Evolutionary conservation across 163 green algal genomes (phyloP).

Genomic region (Chlorella variabilis): DNA sequence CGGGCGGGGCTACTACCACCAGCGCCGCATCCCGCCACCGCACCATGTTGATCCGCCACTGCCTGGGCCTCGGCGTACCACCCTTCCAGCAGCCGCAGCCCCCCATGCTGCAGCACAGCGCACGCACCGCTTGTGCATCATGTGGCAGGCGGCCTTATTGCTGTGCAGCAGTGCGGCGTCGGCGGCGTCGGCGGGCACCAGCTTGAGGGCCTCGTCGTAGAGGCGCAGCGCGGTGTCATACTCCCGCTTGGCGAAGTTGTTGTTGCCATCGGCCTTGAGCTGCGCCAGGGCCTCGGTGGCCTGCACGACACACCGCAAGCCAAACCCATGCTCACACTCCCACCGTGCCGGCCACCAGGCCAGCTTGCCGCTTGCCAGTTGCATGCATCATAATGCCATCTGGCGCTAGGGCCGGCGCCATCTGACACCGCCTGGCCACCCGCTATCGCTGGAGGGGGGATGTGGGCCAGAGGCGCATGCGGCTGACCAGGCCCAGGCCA

Average conservation of each 20-base stretch:
- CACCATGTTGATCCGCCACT: too few species aligned
- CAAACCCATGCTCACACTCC: neutral
- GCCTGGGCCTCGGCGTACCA: too few species aligned
- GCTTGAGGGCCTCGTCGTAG: conserved; percentile 80
- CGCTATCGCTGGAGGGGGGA: too few species aligned
- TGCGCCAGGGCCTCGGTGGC: conserved; percentile 32
- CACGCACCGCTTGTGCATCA: conserved; percentile 74
- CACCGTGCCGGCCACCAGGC: too few species aligned
- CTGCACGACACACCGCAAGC: neutral
- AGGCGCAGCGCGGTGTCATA: conserved; percentile 70
- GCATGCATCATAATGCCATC: too few species aligned
- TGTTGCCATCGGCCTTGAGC: conserved; percentile 78
- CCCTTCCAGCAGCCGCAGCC: neutral
- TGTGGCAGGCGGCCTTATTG: conserved; percentile 87
- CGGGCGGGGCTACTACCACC: too few species aligned
- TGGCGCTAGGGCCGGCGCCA: too few species aligned
- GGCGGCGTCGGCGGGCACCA: conserved; percentile 54
- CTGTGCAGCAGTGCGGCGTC: conserved; percentile 69
- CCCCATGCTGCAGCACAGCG: neutral
- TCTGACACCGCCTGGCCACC: too few species aligned
- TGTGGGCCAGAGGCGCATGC: neutral
- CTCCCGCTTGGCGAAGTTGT: conserved; percentile 76
- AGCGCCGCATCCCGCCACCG: too few species aligned
- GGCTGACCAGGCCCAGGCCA: neutral
- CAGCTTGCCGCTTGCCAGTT: too few species aligned